A percentile compares a stretch with the other conserved stretches of the same genome.
Evolutionary conservation across 331 rosid species (phyloP).

Genomic region (Rosa hybrid): DNA sequence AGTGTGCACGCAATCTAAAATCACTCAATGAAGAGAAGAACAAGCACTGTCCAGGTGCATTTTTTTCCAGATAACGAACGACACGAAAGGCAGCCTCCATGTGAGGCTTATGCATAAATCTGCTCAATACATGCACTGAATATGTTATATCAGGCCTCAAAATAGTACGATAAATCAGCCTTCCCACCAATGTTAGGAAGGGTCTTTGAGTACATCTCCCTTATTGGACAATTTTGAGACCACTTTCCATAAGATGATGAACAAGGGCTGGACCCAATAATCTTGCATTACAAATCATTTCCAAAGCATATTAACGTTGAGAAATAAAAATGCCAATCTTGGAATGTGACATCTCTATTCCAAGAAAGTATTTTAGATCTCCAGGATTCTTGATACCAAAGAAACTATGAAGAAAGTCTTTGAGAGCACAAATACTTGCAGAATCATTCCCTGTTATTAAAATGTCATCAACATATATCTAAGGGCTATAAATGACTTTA

Average conservation of each 20-base stretch:
- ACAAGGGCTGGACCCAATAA: too few relatives aligned
- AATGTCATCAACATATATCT: background rate
- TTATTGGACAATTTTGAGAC: background rate
- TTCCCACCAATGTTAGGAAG: background rate
- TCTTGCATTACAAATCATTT: background rate
- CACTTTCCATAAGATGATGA: too few relatives aligned
- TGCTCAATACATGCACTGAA: background rate
- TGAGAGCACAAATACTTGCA: background rate
- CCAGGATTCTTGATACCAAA: too few relatives aligned
- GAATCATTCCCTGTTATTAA: background rate
- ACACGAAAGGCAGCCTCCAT: background rate
- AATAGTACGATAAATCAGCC: background rate
- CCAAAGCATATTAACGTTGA: background rate
- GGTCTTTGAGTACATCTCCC: background rate
- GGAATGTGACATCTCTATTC: background rate
- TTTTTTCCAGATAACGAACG: background rate
- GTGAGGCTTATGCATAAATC: background rate
- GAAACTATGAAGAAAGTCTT: too few relatives aligned
- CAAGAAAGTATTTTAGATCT: background rate
- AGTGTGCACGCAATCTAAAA: background rate
- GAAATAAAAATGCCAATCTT: too few relatives aligned
- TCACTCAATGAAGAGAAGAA: background rate
- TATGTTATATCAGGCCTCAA: background rate
- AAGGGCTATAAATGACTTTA: background rate
- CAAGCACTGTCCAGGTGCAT: background rate